Evolutionary conservation across 2,329 filamentous ascomycete genomes (phyloP), one percentile per base, ranked within the genome.

Genomic region (Alternaria viburni): DNA sequence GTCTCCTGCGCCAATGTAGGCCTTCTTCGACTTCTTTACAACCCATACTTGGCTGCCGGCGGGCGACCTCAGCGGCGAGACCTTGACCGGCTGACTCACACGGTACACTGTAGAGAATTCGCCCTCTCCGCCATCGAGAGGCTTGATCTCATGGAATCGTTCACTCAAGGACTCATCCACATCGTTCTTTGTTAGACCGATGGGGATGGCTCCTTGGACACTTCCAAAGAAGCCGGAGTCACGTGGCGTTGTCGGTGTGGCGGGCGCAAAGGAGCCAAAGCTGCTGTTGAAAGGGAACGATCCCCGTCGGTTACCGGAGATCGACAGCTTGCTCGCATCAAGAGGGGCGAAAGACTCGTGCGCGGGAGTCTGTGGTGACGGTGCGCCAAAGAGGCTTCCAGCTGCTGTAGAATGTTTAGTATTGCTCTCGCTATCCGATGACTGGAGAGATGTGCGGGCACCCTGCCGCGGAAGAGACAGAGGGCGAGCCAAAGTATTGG

Each of bases 91-190:
- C 60, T 86, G 81, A 13, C 88, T 88, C 5, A 97, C 94, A 36
- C 91, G 89, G 79, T 93, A 99, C 1, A 99, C 96, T 59, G 91
- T 88, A 0, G 96, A 98, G 76, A 99, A 99, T 77, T 97, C 95
- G 61, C 96, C 96, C 63, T 90, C 90, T 51, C 95, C 95, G 30
- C 70, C 68, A 95, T 87, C 62, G 90, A 86, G 71, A 93, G 70
- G 69, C 63, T 73, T 91, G 12, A 96, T 91, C 64, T 90, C 91
- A 58, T 91, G 89, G 76, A 99, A 99, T 57, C 91, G 89, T 4
- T 88, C 86, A 12, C 88, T 88, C 55, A 97, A 82, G 56, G 87
- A 88, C 21, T 89, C 87, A 74, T 98, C 95, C 15, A 95, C 86
- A 65, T 96, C 89, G 49, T 88, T 88, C 32, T 88, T 86, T n/a